phyloP scores from a whole-genome alignment of 2,329 filamentous ascomycete genomes.

The Curvularia hawaiiensis region DNA sequence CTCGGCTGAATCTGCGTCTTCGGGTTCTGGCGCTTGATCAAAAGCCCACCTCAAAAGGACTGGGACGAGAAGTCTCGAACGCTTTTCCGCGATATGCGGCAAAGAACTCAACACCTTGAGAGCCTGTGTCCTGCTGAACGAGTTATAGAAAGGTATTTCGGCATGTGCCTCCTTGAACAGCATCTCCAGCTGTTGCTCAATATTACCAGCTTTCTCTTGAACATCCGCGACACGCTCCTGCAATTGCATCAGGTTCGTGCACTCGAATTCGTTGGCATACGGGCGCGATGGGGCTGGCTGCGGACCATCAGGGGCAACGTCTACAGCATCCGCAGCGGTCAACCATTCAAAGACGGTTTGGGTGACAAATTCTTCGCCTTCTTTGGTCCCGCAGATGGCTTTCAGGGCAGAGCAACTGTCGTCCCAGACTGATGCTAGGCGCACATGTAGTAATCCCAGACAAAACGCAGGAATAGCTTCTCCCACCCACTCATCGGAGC shows the following conservation, averaged over 20 bases:
- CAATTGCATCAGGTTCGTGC: constrained; percentile 71
- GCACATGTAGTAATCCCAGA: constrained; percentile 87
- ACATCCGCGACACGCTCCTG: constrained; percentile 26
- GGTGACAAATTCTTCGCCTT: constrained; percentile 74
- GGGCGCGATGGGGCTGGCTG: constrained; percentile 27
- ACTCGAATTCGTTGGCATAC: constrained; percentile 77
- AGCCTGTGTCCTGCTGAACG: constrained; percentile 74
- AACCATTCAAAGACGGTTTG: constrained; percentile 81
- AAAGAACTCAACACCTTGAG: constrained; percentile 76
- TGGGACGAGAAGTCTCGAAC: constrained; percentile 83
- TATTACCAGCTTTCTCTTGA: constrained; percentile 23
- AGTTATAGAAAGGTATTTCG: constrained; percentile 56
- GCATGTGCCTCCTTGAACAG: constrained; percentile 70
- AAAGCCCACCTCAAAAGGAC: constrained; percentile 79
- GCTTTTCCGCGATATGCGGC: constrained; percentile 81
- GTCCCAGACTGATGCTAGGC: constrained; percentile 85
- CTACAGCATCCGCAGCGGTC: constrained; percentile 17
- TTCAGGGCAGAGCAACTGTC: constrained; percentile 78
- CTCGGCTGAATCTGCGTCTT: constrained; percentile 1
- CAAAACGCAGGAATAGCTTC: constrained; percentile 79
- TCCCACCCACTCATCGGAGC: constrained; percentile 67
- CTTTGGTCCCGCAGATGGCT: constrained; percentile 70
- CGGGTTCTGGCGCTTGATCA: constrained; percentile 20
- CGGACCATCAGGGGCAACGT: constrained; percentile 11
- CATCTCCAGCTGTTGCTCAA: constrained; percentile 61